Conservation (phyloP, 345 rosid species). For the Pelargonium nanum region DNA sequence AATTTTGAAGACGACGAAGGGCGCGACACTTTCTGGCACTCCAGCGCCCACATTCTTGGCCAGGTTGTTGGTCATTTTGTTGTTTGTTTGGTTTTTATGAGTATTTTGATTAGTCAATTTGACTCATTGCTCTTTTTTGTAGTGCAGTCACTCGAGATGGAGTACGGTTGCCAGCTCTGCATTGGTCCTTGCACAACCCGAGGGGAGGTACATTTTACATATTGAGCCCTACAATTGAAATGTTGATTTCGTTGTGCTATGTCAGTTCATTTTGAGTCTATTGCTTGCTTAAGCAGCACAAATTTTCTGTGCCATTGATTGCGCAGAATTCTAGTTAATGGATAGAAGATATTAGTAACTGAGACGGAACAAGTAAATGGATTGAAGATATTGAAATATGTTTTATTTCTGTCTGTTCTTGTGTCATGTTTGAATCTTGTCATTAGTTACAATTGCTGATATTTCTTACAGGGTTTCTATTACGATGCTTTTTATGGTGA, state of each 20-base stretch:
- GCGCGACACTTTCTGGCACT: slow-evolving; percentile 13
- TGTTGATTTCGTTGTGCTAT: not conserved
- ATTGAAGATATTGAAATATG: not conserved
- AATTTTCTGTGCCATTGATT: too few species aligned
- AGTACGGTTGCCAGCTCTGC: slow-evolving; percentile 88
- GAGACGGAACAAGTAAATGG: not conserved
- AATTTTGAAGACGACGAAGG: slow-evolving; percentile 70
- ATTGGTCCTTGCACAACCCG: slow-evolving; percentile 96
- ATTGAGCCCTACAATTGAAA: not conserved
- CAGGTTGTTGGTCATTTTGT: slow-evolving; percentile 42
- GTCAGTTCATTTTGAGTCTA: too few species aligned
- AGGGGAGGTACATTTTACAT: slow-evolving; percentile 60
- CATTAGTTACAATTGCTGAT: slow-evolving; percentile 5
- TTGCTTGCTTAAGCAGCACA: too few species aligned
- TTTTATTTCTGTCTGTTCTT: not conserved
- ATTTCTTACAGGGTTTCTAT: slow-evolving; percentile 72
- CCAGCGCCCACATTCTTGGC: slow-evolving; percentile 86
- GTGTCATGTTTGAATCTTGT: not conserved
- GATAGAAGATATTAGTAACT: not conserved
- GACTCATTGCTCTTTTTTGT: not conserved
- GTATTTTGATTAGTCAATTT: not conserved
- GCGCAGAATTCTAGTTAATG: not conserved
- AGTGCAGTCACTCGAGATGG: slow-evolving; percentile 66
- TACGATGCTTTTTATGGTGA: slow-evolving; percentile 94
- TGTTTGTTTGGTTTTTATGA: not conserved